Base-by-base conservation (phyloP, 2,329 filamentous ascomycete genomes). In the Fusarium sp. region DNA sequence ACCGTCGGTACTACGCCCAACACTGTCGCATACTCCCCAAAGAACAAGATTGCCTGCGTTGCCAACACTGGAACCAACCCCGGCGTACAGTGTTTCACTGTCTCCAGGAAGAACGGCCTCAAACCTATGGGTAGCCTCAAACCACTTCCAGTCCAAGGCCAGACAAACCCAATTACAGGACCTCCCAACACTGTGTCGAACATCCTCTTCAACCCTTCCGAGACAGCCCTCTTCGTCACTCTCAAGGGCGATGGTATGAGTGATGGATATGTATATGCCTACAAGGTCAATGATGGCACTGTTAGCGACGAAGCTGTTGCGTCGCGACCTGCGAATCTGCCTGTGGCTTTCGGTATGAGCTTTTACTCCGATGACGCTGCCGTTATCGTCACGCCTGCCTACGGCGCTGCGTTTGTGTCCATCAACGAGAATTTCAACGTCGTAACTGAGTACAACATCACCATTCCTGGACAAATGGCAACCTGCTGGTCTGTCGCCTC, bases 41-140 rank as follows among this genome's bases (percentile, higher is more conserved):
- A 61, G 23, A 24, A 61, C 21, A 61, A 36, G 7, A n/a, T 45
- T 1, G 55, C 57, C 3, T 60, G 56, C 1, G 56, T 61, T 1
- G 57, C 57, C 11, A 61, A 61, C 7, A 61, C 57, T 12, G 57
- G 55, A 4, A n/a, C 32, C 0, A 61, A 53, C 2, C 57, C 57
- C 8, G 56, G 57, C 10, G 46, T 61, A 1, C 57, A 61, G 23
- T 61, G 56, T 19, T 61, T 61, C 26, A 36, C 38, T 1, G 39
- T 61, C 1, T 53, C 56, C 1, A 15, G 28, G 7, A 5, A 3
- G 3, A 4, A 40, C 5, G 56, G 46, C 3, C 4, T 61, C 6
- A 36, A 28, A 6, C 46, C 57, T 0, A 14, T 45, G 2, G 57
- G 57, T 0, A 30, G 6, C 4, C 32, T 54, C 1, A 53, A 26